These are phyloP conservation scores for Amoebophrya sp. DNA, from an alignment of 169 alveolate species.

Conservation along the genomic window DNA sequence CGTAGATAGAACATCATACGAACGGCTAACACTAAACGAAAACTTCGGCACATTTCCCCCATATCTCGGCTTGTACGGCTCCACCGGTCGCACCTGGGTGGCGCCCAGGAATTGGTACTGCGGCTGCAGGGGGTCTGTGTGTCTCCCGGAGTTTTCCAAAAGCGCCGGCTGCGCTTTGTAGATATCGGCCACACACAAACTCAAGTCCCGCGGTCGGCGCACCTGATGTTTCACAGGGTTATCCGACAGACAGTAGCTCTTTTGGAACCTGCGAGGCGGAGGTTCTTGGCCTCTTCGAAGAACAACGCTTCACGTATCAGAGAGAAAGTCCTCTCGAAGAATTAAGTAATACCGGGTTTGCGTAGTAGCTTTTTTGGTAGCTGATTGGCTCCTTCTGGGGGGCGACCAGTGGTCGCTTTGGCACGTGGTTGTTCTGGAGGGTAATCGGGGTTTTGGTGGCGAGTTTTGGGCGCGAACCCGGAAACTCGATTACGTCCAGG, in stretches of 20 bases:
- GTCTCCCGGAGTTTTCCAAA: neutral
- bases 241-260: too few relatives aligned
- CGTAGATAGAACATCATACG: neutral
- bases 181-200: neutral
- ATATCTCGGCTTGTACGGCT: neutral
- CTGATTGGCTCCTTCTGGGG: neutral
- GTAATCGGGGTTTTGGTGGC: neutral
- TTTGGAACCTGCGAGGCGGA: too few relatives aligned
- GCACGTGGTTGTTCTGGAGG: neutral
- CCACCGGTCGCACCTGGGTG: neutral
- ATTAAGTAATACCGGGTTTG: neutral
- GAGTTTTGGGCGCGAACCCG: neutral
- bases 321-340: neutral
- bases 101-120: neutral
- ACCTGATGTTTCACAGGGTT: neutral
- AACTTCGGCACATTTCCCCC: neutral
- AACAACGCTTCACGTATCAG: neutral
- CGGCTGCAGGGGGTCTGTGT: neutral
- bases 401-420: neutral
- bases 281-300: too few relatives aligned
- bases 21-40: neutral
- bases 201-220: neutral
- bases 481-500: neutral
- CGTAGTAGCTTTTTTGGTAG: neutral
- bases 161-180: neutral